Evolutionary conservation across 768 basidiomycete species (phyloP), one percentile per base, ranked within the genome.

Genomic region (Pleurotus tuber-regium): DNA sequence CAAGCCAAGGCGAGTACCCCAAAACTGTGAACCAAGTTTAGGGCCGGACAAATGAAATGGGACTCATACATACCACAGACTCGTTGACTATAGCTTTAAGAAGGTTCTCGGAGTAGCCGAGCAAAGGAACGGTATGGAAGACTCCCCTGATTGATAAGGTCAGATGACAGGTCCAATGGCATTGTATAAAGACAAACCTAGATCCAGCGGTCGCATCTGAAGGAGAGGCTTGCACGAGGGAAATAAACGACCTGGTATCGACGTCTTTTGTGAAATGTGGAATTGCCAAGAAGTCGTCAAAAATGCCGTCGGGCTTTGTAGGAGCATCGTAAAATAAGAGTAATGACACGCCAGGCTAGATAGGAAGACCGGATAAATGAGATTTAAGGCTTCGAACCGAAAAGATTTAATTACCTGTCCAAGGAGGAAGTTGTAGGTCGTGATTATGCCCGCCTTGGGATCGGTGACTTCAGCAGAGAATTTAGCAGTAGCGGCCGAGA

Each of bases 241-340:
- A 72, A 2, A 66, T 18, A 56, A 77, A 78, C 6, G 68, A 67
- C 3, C 74, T 64, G 0, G 76, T 76, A 1, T 52, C 58, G 2
- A 80, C 60, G 51, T 79, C 71, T 48, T 62, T 61, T 2, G 59
- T 60, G 19, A 77, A 40, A 14, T 59, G 49, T 2, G 75, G 74
- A 29, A 82, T 76, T 1, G 67, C 65, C 19, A 81, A 55, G 63
- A 79, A 79, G 7, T 70, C 70, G 52, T 82, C 79, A 54, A 82
- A 82, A 23, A 80, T 71, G 1, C 77, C 80, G 0, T 55, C 51
- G 0, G 79, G 80, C 1, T 72, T 73, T 0, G 61, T 69, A 11
- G 83, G 82, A 0, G 56, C 77, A 57, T 86, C 78, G 56, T 87
- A 86, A 63, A 86, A 87, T 19, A 86, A 46, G 2, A 80, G 48